Conservation (phyloP, 139 green algal species). For the Edaphochlamys debaryana region DNA sequence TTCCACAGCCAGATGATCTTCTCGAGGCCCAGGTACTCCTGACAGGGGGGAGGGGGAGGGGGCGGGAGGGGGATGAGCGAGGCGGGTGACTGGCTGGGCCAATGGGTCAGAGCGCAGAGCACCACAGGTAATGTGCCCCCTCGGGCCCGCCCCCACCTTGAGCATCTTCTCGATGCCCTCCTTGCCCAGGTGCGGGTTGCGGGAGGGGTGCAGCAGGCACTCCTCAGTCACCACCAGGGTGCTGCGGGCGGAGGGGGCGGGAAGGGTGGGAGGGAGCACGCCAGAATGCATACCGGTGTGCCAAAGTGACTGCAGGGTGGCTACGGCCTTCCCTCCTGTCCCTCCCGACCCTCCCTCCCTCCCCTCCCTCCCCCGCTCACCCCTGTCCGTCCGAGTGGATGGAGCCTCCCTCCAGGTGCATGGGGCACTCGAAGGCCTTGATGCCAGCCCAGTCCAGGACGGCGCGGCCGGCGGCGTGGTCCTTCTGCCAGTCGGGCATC, state of each 20-base stretch:
- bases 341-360: too few relatives aligned
- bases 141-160: too few relatives aligned
- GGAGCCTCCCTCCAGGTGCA: constrained; percentile 79
- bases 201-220: constrained; percentile 78
- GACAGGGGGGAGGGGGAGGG: too few relatives aligned
- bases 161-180: constrained; percentile 71
- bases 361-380: too few relatives aligned
- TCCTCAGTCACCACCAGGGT: constrained; percentile 80
- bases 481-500: constrained; percentile 76
- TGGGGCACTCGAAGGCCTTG: constrained; percentile 65
- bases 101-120: too few relatives aligned
- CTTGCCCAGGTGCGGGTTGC: constrained; percentile 75
- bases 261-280: too few relatives aligned
- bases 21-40: constrained; percentile 75
- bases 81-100: too few relatives aligned
- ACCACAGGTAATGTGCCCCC: too few relatives aligned
- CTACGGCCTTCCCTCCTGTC: too few relatives aligned
- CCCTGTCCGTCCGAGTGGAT: constrained; percentile 76
- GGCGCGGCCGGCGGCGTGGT: constrained; percentile 51
- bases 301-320: too few relatives aligned
- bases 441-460: constrained; percentile 60
- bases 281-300: too few relatives aligned
- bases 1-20: constrained; percentile 86
- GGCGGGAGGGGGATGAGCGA: too few relatives aligned
- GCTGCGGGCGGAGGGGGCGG: constrained; percentile 28